Evolutionary conservation across 352 stramenopile species (phyloP).

Genomic region (Halophytophthora polymorphica): DNA sequence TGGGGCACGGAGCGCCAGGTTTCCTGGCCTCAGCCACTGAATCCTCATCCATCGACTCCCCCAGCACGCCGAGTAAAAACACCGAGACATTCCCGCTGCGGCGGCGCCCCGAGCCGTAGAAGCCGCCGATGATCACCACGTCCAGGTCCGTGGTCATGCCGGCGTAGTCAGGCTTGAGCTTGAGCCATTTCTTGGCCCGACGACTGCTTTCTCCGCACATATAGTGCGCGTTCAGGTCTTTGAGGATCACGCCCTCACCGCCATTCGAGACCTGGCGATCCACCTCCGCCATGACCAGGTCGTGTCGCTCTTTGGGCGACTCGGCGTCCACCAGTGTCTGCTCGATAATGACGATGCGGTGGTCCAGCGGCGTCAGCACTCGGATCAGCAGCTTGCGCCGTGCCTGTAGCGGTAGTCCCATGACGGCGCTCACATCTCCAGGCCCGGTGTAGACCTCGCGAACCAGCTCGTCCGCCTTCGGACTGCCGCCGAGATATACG

Average conservation of each 20-base stretch:
- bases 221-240: constrained; percentile 85
- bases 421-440: constrained; percentile 56
- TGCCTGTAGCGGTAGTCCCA: constrained; percentile 65
- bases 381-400: constrained; percentile 60
- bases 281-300: constrained; percentile 79
- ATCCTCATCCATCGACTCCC: constrained; percentile 53
- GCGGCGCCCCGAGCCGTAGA: constrained; percentile 72
- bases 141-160: constrained; percentile 84
- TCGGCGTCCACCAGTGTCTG: constrained; percentile 77
- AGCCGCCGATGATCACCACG: constrained; percentile 75
- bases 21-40: constrained; percentile 45
- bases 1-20: constrained; percentile 43
- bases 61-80: constrained; percentile 74
- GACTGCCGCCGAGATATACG: constrained; percentile 59
- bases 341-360: constrained; percentile 77
- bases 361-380: constrained; percentile 65
- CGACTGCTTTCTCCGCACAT: constrained; percentile 83
- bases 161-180: constrained; percentile 85
- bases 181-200: constrained; percentile 83
- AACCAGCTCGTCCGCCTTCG: constrained; percentile 47
- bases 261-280: constrained; percentile 70
- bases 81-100: constrained; percentile 78
- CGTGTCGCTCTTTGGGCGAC: constrained; percentile 72
- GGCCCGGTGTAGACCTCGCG: constrained; percentile 61
- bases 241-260: constrained; percentile 81